Conservation (phyloP, 2,329 filamentous ascomycete genomes). For the Cadophora malorum region DNA sequence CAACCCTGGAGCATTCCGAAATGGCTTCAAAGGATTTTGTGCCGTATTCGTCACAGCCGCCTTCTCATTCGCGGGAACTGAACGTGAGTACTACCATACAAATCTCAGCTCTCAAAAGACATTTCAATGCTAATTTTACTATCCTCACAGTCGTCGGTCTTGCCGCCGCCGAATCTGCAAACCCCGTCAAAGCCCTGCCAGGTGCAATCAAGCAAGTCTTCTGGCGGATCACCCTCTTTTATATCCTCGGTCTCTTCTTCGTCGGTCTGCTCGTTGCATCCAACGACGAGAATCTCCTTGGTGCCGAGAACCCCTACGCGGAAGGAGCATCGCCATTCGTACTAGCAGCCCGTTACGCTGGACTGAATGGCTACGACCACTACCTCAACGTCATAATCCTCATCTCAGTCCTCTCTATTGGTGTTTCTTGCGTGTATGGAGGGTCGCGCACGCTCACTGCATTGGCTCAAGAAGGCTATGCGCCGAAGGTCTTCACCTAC, state of each 20-base stretch:
- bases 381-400: slow-evolving; percentile 23
- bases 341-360: slow-evolving; percentile 22
- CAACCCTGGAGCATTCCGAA: slow-evolving; percentile 65
- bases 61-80: slow-evolving; percentile 62
- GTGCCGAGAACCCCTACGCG: slow-evolving; percentile 21
- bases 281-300: slow-evolving; percentile 20
- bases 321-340: slow-evolving; percentile 23
- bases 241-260: slow-evolving; percentile 75
- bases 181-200: slow-evolving; percentile 79
- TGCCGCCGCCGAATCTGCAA: slow-evolving; percentile 76
- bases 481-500: slow-evolving; percentile 68
- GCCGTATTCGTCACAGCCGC: slow-evolving; percentile 77
- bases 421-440: slow-evolving; percentile 24
- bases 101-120: too few relatives aligned
- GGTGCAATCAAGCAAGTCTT: slow-evolving; percentile 91
- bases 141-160: slow-evolving; percentile 64
- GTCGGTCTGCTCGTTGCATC: slow-evolving; percentile 21
- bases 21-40: slow-evolving; percentile 80
- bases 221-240: slow-evolving; percentile 90
- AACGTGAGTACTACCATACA: not conserved
- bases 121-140: not conserved
- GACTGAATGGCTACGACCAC: slow-evolving; percentile 20
- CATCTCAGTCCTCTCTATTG: slow-evolving; percentile 23
- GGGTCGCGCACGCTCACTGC: slow-evolving; percentile 24
- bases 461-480: slow-evolving; percentile 50